Evolutionary conservation across 305 asterid species (phyloP).

Genomic region (Fraxinus angustifolia): DNA sequence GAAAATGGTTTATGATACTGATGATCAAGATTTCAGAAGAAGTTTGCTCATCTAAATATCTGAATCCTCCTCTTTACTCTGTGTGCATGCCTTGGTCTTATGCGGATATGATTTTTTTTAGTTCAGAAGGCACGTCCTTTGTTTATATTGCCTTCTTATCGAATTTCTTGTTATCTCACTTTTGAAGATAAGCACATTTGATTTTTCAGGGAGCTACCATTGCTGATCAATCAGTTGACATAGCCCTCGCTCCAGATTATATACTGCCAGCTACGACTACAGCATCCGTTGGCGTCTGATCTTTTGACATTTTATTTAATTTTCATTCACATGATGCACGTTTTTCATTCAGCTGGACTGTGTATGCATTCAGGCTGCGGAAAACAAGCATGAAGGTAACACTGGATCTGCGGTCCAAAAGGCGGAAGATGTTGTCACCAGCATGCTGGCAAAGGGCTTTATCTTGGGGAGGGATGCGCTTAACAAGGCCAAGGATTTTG

Average conservation of each 20-base stretch:
- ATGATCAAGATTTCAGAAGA: background rate
- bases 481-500: slow-evolving; percentile 62
- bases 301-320: background rate
- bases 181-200: background rate
- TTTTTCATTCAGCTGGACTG: background rate
- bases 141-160: background rate
- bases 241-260: slow-evolving; percentile 48
- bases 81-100: background rate
- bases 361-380: slow-evolving; percentile 38
- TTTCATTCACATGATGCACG: background rate
- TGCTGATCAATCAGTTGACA: slow-evolving; percentile 62
- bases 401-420: slow-evolving; percentile 51
- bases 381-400: slow-evolving; percentile 27
- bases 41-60: background rate
- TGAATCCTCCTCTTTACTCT: background rate
- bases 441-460: slow-evolving; percentile 74
- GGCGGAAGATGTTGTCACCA: slow-evolving; percentile 72
- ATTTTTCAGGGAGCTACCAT: slow-evolving; percentile 66
- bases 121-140: background rate
- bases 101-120: background rate
- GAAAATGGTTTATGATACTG: background rate
- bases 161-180: background rate
- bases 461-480: slow-evolving; percentile 66
- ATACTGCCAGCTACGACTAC: slow-evolving; percentile 44
- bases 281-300: slow-evolving; percentile 33